Percentiles rank a stretch among this genome's conserved stretches.
phyloP scores from a whole-genome alignment of 2,329 filamentous ascomycete species.

The Hypoxylon sp. region DNA sequence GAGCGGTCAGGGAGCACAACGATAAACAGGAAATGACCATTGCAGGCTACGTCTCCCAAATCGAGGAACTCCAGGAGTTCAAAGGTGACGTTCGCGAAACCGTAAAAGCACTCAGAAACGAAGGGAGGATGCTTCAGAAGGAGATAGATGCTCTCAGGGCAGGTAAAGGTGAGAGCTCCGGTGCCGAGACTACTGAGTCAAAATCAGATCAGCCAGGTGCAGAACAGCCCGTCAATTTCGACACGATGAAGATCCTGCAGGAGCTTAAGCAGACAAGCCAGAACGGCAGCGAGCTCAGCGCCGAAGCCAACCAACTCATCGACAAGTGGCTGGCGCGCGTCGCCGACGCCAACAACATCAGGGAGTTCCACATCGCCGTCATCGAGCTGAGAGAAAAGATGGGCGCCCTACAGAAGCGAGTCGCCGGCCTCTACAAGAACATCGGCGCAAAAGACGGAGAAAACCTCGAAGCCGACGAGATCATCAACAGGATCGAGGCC shows the following conservation, averaged over 20 bases:
- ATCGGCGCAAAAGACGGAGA: constrained; percentile 2
- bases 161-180: neutral
- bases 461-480: neutral
- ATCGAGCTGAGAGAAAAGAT: neutral
- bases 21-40: neutral
- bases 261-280: constrained; percentile 12
- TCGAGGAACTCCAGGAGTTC: neutral
- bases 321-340: constrained; percentile 1
- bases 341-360: constrained; percentile 5
- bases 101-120: neutral
- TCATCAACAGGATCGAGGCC: neutral
- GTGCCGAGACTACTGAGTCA: neutral
- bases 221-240: neutral
- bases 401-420: neutral
- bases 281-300: neutral
- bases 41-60: neutral
- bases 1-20: neutral
- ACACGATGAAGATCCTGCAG: constrained; percentile 7
- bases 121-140: neutral
- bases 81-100: neutral
- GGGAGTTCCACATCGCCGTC: constrained; percentile 19
- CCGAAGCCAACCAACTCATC: neutral
- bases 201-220: neutral
- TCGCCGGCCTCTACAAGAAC: constrained; percentile 7
- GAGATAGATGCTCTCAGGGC: neutral